These are phyloP conservation scores for Saturnispora diversa DNA, from an alignment of 805 yeast genomes.

Conservation along the genomic window DNA sequence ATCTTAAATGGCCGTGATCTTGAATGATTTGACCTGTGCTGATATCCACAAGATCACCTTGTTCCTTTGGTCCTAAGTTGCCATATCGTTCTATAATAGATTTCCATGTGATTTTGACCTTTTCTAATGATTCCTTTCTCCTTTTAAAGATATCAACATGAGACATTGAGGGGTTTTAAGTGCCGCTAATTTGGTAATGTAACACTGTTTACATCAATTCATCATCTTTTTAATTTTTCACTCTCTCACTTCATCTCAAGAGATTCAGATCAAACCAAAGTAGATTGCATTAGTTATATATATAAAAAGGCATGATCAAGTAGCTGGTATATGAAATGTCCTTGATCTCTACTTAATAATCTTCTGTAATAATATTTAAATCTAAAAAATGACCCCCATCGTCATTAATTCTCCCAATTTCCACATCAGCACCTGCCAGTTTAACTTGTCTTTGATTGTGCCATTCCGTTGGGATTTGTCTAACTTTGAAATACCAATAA, in stretches of 20 bases:
- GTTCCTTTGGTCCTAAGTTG: conserved; percentile 37
- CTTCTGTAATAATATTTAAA: background rate
- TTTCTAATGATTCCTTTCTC: conserved; percentile 15
- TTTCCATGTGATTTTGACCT: conserved; percentile 36
- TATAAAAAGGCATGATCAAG: no score
- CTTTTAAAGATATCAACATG: conserved; percentile 2
- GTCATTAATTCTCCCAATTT: background rate
- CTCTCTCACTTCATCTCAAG: no score
- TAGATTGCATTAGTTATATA: no score
- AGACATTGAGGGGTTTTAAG: no score
- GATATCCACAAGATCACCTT: conserved; percentile 61
- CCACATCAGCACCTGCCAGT: conserved; percentile 1
- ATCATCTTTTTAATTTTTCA: no score
- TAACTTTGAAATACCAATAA: background rate
- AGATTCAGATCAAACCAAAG: no score
- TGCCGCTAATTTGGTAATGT: no score
- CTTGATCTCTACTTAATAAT: background rate
- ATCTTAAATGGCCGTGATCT: conserved; percentile 63
- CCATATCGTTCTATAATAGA: conserved; percentile 46
- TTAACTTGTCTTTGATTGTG: background rate
- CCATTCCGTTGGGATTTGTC: background rate
- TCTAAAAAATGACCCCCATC: background rate
- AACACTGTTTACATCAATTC: no score
- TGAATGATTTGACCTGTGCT: conserved; percentile 52
- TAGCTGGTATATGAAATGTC: no score